Evolutionary conservation across 345 rosid species (phyloP).

Genomic region (Brassica carinata): DNA sequence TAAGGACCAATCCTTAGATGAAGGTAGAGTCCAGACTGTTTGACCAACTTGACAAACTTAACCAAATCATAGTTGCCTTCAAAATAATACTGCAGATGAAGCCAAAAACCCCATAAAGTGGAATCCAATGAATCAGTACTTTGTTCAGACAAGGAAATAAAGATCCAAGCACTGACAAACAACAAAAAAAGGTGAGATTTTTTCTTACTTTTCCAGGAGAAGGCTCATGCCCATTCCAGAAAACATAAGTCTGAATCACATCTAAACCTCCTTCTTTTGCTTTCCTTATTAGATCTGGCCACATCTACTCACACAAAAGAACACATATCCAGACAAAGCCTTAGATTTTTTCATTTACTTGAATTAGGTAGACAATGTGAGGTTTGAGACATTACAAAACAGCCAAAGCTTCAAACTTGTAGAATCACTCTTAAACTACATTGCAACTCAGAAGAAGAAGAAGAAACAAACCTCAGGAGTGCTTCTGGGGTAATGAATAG

Average conservation of each 20-base stretch:
- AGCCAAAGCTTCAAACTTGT: slow-evolving; percentile 5
- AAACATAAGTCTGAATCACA: slow-evolving; percentile 97
- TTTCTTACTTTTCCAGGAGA: slow-evolving; percentile 76
- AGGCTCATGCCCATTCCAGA: slow-evolving; percentile 99
- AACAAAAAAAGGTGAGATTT: slow-evolving; percentile 6
- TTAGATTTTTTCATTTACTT: not conserved
- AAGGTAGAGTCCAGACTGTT: slow-evolving; percentile 89
- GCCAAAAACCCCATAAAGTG: slow-evolving; percentile 34
- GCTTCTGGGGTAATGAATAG: slow-evolving; percentile 99
- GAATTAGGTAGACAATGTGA: slow-evolving; percentile 9
- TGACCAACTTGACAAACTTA: slow-evolving; percentile 75
- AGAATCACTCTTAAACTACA: not conserved
- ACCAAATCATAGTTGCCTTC: slow-evolving; percentile 89
- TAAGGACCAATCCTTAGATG: slow-evolving; percentile 99
- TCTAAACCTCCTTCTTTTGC: slow-evolving; percentile 96
- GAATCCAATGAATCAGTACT: slow-evolving; percentile 30
- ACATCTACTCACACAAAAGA: slow-evolving; percentile 66
- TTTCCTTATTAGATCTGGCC: slow-evolving; percentile 98
- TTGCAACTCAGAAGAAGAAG: not conserved
- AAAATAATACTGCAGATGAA: slow-evolving; percentile 70
- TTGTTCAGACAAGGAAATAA: not conserved
- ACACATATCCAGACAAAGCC: slow-evolving; percentile 17
- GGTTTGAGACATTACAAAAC: slow-evolving; percentile 23
- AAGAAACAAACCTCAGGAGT: slow-evolving; percentile 69
- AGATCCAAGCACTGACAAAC: slow-evolving; percentile 15